These are phyloP conservation scores for Dendrocalamus sinicus DNA, from an alignment of 176 grass and related monocot genomes.

Conservation along the genomic window DNA sequence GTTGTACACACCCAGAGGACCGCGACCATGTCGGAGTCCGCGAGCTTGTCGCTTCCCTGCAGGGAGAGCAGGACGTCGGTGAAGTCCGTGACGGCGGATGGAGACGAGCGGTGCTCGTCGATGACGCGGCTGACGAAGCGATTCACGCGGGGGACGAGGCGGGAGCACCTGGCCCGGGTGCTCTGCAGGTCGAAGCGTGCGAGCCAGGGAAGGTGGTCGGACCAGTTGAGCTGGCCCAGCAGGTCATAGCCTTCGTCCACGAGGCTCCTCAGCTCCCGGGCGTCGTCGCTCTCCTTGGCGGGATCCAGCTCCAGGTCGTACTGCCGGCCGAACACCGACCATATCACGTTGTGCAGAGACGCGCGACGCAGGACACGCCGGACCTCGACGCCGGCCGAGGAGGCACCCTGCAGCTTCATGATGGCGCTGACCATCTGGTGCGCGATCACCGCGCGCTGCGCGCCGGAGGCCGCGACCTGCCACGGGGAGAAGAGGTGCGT, in stretches of 20 bases:
- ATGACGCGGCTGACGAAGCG: slow-evolving; percentile 72
- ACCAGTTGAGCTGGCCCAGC: slow-evolving; percentile 83
- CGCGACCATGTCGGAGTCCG: slow-evolving; percentile 77
- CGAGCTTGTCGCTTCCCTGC: slow-evolving; percentile 58
- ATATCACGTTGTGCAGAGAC: slow-evolving; percentile 84
- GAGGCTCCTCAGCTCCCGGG: slow-evolving; percentile 54
- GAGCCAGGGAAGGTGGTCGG: slow-evolving; percentile 82
- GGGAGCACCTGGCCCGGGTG: slow-evolving; percentile 59
- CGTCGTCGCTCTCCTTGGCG: slow-evolving; percentile 49
- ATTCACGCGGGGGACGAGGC: slow-evolving; percentile 67
- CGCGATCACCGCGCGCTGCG: slow-evolving; percentile 61
- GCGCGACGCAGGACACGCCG: slow-evolving; percentile 59
- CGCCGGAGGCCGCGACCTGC: slow-evolving; percentile 63
- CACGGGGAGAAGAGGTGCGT: slow-evolving; percentile 86
- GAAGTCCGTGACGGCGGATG: slow-evolving; percentile 49
- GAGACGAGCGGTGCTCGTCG: slow-evolving; percentile 52
- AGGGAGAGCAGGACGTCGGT: slow-evolving; percentile 82
- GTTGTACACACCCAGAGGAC: slow-evolving; percentile 76
- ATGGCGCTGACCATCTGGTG: slow-evolving; percentile 54
- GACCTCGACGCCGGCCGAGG: slow-evolving; percentile 38
- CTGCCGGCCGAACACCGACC: slow-evolving; percentile 74
- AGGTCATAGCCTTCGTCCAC: slow-evolving; percentile 93
- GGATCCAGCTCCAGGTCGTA: slow-evolving; percentile 61
- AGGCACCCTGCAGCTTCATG: not conserved
- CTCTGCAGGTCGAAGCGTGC: slow-evolving; percentile 66